Evolutionary conservation across 2,329 filamentous ascomycete genomes (phyloP).

Genomic region (Nannizziopsis barbatae): DNA sequence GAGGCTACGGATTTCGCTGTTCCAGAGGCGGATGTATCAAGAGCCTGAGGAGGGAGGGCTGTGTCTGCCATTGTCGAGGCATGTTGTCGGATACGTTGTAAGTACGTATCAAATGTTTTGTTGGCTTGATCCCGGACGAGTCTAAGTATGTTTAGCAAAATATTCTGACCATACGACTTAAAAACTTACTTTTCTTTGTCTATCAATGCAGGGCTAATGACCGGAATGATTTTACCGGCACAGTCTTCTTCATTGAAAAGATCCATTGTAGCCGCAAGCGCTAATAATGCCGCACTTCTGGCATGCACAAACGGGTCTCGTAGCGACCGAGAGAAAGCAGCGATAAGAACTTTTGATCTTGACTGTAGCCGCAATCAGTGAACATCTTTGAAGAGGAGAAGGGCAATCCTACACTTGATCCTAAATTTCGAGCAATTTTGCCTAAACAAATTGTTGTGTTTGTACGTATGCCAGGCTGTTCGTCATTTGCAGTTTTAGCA

Average conservation of each 20-base stretch:
- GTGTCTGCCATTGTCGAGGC: conserved; percentile 69
- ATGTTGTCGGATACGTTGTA: conserved; percentile 71
- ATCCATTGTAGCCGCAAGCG: conserved; percentile 73
- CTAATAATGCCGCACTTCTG: conserved; percentile 76
- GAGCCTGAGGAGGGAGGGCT: conserved; percentile 55
- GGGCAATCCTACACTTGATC: conserved; percentile 40
- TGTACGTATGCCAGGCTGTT: conserved; percentile 91
- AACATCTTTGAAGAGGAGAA: background rate
- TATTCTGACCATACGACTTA: background rate
- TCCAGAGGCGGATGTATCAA: conserved; percentile 32
- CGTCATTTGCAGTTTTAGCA: conserved; percentile 93
- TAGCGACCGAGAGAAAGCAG: conserved; percentile 79
- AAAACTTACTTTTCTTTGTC: conserved; percentile 71
- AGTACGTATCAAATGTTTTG: conserved; percentile 77
- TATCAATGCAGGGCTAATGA: conserved; percentile 70
- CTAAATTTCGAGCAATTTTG: conserved; percentile 86
- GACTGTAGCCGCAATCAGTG: conserved; percentile 42
- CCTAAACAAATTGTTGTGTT: conserved; percentile 97
- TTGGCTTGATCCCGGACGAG: conserved; percentile 80
- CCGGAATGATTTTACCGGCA: conserved; percentile 69
- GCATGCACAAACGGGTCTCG: conserved; percentile 93
- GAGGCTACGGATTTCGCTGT: conserved; percentile 70
- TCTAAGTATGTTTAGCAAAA: conserved; percentile 23
- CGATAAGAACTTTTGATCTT: conserved; percentile 79
- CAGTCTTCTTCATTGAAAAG: conserved; percentile 84